Base-by-base conservation (phyloP, 805 yeast species). In the Nakazawaea wyomingensis region DNA sequence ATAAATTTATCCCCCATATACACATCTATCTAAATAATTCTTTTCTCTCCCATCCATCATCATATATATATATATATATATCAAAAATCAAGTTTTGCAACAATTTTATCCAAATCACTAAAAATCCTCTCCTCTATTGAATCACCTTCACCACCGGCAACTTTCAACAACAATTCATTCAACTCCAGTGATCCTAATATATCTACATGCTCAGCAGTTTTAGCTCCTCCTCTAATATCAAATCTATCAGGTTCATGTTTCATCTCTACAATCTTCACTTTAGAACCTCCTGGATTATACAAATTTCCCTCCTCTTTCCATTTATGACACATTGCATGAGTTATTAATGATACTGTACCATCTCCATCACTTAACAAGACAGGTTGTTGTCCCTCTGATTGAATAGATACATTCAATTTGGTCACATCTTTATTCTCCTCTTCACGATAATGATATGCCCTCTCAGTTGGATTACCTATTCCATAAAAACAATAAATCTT, bases 191-290 rank as follows among this genome's bases (percentile, higher is more conserved):
- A 80, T 2, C 99, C 99, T 37, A 93, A 69, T 37, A 93, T 90
- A 59, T 93, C 99, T 22, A 93, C 99, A 61, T 93, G 99, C 55
- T 93, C 99, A 1, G 98, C 97, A 1, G 97, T 91, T 59, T 85
- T 85, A 9, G 96, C 95, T 11, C 99, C 99, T 20, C 99, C 99
- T 50, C 99, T 75, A 27, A 93, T 85, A 65, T 93, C 99, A 54
- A 85, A 89, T 51, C 86, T 68, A 56, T 87, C 96, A 0, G 99
- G 99, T 57, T 90, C 95, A 56, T 93, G 96, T 54, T 77, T 75
- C 68, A 93, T 83, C 64, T 93, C 99, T 11, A 91, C 96, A 38
- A 89, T 72, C 18, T 78, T 90, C 17, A 91, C 95, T 16, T 69
- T 55, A 2, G 78, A 63, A 7, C 74, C 71, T 1, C 85, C 95